Evolutionary conservation across 1,284 basidiomycete genomes (phyloP), one percentile per base, ranked within the genome.

Genomic region (Moesziomyces parantarcticus): DNA sequence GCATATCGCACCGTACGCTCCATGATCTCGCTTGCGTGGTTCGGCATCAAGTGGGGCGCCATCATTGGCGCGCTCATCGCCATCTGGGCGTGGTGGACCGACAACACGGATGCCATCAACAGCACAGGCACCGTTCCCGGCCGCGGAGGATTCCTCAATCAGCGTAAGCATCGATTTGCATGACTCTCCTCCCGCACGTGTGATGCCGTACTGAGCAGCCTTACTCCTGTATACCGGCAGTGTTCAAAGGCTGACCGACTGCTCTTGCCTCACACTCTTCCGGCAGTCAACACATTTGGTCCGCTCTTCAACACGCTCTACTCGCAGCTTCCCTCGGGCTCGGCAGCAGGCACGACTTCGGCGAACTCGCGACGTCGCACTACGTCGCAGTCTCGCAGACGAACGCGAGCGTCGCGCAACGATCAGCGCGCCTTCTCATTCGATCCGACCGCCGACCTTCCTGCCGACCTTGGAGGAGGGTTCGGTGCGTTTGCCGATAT

Each of bases 11-110:
- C 75, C 18, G 60, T 73, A 18, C 50, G 75, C 14, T 64, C 52
- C 23, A 72, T 73, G 56, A 21, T 79, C 34, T 39, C 51, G 4
- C 45, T 79, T 4, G 72, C 64, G 5, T 75, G 72, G 73, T 79
- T 61, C 39, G 72, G 71, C 6, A 65, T 79, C 72, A 79, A 77
- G 50, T 79, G 75, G 72, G 77, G 77, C 16, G 71, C 70, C 20
- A 70, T 79, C 43, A 55, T 79, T 16, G 75, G 75, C 14, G 63
- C 47, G 13, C 45, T 60, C 43, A 72, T 79, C 26, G 77, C 77
- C 16, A 21, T 79, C 6, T 79, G 73, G 68, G 72, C 75, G 11
- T 76, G 75, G 71, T 78, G 71, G 70, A 70, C 61, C 7, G 75
- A 74, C 23, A 69, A 71, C 20, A 54, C 60, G 10, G 73, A 70